Conservation (phyloP, 2,329 filamentous ascomycete species). For the Colletotrichum falcatum region DNA sequence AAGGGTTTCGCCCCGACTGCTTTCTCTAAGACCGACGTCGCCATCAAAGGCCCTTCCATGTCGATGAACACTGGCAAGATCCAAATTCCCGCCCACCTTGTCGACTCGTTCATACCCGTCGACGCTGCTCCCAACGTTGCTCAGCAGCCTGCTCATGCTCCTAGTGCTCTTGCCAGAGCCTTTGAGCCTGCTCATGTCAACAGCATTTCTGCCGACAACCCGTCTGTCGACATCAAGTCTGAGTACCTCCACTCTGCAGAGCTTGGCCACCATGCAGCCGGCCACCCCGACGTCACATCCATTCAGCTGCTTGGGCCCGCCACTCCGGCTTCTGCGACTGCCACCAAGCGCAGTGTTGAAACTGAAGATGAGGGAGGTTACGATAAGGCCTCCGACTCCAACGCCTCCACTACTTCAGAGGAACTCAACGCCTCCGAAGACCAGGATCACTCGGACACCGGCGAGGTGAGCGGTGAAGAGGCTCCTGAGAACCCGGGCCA, state of each 20-base stretch:
- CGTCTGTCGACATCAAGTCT: not conserved
- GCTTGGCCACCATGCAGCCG: too few species aligned
- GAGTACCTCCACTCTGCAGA: not conserved
- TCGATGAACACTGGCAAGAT: not conserved
- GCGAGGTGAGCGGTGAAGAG: not conserved
- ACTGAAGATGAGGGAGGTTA: not conserved
- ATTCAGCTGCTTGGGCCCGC: not conserved
- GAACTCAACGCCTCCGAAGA: not conserved
- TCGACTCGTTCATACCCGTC: not conserved
- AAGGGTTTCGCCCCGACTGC: not conserved
- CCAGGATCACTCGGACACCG: not conserved
- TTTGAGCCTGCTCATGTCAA: not conserved
- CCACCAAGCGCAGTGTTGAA: not conserved
- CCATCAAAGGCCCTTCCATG: not conserved
- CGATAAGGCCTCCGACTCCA: too few species aligned
- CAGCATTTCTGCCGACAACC: not conserved
- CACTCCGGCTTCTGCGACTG: not conserved
- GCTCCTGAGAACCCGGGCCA: not conserved
- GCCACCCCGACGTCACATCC: too few species aligned
- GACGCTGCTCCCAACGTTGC: not conserved
- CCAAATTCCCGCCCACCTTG: not conserved
- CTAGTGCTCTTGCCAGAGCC: not conserved
- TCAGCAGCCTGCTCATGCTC: not conserved
- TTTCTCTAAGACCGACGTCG: too few species aligned
- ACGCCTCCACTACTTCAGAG: not conserved